phyloP scores from a whole-genome alignment of 805 yeast species.

The Saccharomycopsis javanensis region DNA sequence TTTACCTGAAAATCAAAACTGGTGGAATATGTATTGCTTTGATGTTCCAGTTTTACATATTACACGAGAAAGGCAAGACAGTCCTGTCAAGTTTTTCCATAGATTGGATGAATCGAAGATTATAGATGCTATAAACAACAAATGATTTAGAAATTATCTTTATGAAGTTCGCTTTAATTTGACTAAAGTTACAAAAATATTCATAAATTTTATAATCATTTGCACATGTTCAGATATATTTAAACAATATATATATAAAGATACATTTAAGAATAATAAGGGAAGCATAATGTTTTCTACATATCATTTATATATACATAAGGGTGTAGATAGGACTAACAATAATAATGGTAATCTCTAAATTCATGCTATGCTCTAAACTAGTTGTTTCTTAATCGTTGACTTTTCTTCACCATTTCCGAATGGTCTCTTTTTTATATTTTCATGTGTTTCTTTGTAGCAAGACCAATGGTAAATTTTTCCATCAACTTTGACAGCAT shows the following conservation, averaged over 20 bases:
- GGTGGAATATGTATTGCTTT: slow-evolving; percentile 62
- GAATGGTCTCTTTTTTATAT: slow-evolving; percentile 11
- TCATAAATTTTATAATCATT: too few species aligned
- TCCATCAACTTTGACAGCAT: slow-evolving; percentile 44
- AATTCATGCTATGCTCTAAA: neutral
- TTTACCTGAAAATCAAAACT: slow-evolving; percentile 45
- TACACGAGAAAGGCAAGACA: slow-evolving; percentile 36
- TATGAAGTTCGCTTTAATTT: too few species aligned
- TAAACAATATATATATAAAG: too few species aligned
- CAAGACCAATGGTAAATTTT: slow-evolving; percentile 60
- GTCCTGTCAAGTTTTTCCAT: slow-evolving; percentile 59
- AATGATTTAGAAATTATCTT: too few species aligned
- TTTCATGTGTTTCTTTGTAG: slow-evolving; percentile 46
- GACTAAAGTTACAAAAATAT: too few species aligned
- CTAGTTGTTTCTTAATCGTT: neutral
- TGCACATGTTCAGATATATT: too few species aligned
- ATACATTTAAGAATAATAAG: too few species aligned
- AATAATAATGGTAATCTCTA: neutral
- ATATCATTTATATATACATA: too few species aligned
- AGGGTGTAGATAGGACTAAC: neutral
- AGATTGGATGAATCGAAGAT: slow-evolving; percentile 43
- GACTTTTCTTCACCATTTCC: neutral
- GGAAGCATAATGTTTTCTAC: too few species aligned
- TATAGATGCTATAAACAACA: slow-evolving; percentile 3
- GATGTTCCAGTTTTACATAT: slow-evolving; percentile 75